Evolutionary conservation across 139 green algal species (phyloP), one percentile per base, ranked within the genome.

Genomic region (Yamagishiella unicocca): DNA sequence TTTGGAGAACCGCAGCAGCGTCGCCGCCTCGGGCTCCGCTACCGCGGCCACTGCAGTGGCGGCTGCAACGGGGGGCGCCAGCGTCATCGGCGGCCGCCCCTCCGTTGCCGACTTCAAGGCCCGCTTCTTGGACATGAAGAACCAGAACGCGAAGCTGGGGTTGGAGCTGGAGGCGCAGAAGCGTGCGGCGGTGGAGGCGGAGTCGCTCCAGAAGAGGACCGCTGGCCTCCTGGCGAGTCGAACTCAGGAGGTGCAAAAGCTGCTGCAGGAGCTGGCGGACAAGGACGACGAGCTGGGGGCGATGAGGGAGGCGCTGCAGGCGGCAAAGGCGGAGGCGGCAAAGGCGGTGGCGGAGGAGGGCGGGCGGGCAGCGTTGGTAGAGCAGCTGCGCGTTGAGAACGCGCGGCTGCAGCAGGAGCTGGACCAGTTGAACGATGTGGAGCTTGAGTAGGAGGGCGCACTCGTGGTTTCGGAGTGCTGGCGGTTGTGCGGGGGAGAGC

Each of bases 81-180:
- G 1, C 22, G 80, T 22, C 6, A 14, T 7, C 33, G 67, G 35
- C 25, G 43, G n/a, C 4, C 80, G 80, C 2, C 12, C 50, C 29
- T 67, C 40, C 12, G 64, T 72, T 29, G 64, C 80, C 8, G 80
- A 86, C 25, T 67, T 86, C 64, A 55, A 55, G 64, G 80, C 80
- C 0, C 33, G 64, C 0, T 86, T 64, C 45, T 3, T 53, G 22
- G 80, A 78, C 3, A 61, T 67, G 33, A 77, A 77, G 64, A 19
- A 3, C 0, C 31, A 78, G 64, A 77, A 78, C 64, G 45, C 43
- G 0, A 25, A 21, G 42, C 68, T 86, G 43, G 1, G 1, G 24
- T 9, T 24, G n/a, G 62, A 77, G 80, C 31, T 86, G 42, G 80
- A 66, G 38, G 33, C 25, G 43, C 35, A 42, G 77, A 29, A 14